phyloP scores from a whole-genome alignment of 495 filamentous ascomycete genomes.

The Penicillium macrosclerotiorum region DNA sequence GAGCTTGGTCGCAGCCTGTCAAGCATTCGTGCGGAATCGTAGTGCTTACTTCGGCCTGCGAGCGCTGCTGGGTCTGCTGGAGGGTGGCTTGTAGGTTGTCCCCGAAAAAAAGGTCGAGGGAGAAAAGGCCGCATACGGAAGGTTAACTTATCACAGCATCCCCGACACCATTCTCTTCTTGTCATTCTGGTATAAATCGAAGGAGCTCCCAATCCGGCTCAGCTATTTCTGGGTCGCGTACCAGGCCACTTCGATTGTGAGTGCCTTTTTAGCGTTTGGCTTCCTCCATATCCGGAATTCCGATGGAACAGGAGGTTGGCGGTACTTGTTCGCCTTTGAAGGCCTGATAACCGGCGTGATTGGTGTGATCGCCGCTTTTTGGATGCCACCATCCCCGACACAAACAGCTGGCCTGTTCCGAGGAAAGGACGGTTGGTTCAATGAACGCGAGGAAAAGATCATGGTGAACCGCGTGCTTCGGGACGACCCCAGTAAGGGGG shows the following conservation, averaged over 20 bases:
- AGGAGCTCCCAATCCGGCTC: slow-evolving; percentile 64
- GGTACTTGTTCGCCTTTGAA: slow-evolving; percentile 64
- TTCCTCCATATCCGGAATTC: slow-evolving; percentile 64
- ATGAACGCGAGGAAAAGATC: slow-evolving; percentile 50
- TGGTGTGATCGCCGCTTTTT: slow-evolving; percentile 61
- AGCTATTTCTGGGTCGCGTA: slow-evolving; percentile 74
- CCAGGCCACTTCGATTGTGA: slow-evolving; percentile 60
- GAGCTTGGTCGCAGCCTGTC: slow-evolving; percentile 67
- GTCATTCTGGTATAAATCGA: slow-evolving; percentile 72
- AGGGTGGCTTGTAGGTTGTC: slow-evolving; percentile 64
- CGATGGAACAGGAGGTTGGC: slow-evolving; percentile 64
- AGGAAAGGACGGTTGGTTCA: slow-evolving; percentile 73
- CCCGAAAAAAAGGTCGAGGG: slow-evolving; percentile 20
- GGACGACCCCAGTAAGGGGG: slow-evolving; percentile 70
- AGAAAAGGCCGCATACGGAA: background rate
- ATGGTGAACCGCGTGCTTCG: slow-evolving; percentile 71
- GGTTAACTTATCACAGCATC: slow-evolving; percentile 26
- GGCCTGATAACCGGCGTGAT: slow-evolving; percentile 57
- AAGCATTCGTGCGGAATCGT: slow-evolving; percentile 63
- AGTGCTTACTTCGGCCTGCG: slow-evolving; percentile 62
- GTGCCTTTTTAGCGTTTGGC: slow-evolving; percentile 69
- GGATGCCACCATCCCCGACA: slow-evolving; percentile 70
- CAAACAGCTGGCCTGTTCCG: slow-evolving; percentile 67
- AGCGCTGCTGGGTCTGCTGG: slow-evolving; percentile 66
- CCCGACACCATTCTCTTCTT: slow-evolving; percentile 62